A percentile compares a stretch with the other conserved stretches of the same genome.
Conservation (phyloP, 306 rosid genomes). For the Adenanthera pavonina region DNA sequence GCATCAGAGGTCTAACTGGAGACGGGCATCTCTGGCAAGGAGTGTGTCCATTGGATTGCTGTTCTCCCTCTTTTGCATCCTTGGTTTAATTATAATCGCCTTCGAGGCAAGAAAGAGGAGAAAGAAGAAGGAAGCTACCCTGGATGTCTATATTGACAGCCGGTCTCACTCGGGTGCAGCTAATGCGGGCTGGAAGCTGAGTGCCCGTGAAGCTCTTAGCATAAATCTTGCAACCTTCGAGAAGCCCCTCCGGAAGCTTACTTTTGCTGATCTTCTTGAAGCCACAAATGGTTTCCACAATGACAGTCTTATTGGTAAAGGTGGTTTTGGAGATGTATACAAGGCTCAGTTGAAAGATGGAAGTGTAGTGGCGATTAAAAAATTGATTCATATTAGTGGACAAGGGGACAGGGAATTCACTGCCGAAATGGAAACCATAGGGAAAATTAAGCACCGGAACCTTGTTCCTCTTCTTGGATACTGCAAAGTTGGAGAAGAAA, state of each 20-base stretch:
- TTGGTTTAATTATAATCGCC: conserved; percentile 60
- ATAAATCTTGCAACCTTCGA: conserved; percentile 70
- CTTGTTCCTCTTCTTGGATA: conserved; percentile 77
- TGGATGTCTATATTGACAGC: conserved; percentile 54
- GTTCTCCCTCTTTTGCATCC: conserved; percentile 66
- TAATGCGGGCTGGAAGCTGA: conserved; percentile 57
- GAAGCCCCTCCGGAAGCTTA: conserved; percentile 70
- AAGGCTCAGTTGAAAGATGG: conserved; percentile 76
- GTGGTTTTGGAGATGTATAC: conserved; percentile 80
- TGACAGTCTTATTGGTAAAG: conserved; percentile 63
- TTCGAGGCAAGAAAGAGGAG: conserved; percentile 59
- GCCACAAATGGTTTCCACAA: conserved; percentile 71
- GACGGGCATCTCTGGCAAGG: conserved; percentile 62
- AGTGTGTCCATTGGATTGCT: conserved; percentile 73
- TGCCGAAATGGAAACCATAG: conserved; percentile 83
- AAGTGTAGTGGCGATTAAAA: conserved; percentile 71
- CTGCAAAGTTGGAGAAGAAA: conserved; percentile 73
- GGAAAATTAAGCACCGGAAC: conserved; percentile 74
- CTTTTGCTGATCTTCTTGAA: conserved; percentile 71
- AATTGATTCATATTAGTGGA: conserved; percentile 69
- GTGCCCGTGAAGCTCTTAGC: conserved; percentile 71
- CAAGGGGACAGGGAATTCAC: conserved; percentile 82
- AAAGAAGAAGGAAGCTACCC: conserved; percentile 56
- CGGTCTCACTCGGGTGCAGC: conserved; percentile 55
- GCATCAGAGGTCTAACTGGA: conserved; percentile 53